Evolutionary conservation across 2,329 filamentous ascomycete species (phyloP).

Genomic region (Fonsecaea monophora): DNA sequence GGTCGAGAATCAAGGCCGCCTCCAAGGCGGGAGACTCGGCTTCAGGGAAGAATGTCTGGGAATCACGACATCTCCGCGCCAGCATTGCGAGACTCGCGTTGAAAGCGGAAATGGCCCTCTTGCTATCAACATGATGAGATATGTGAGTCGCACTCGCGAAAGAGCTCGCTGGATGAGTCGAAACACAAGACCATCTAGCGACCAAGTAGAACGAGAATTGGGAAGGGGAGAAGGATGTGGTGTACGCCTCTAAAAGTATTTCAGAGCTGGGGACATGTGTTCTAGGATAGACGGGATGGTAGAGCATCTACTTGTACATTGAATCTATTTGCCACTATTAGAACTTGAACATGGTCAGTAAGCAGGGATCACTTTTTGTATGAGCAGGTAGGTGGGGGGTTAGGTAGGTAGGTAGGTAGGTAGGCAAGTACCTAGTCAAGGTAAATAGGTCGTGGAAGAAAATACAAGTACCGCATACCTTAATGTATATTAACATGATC

Average conservation of each 20-base stretch:
- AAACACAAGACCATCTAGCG: neutral
- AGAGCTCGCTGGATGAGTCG: neutral
- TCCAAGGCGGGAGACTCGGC: neutral
- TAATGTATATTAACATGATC: too few species aligned
- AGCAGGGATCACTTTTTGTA: too few species aligned
- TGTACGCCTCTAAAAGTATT: neutral
- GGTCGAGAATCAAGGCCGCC: neutral
- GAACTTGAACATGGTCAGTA: neutral
- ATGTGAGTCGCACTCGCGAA: neutral
- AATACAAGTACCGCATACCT: too few species aligned
- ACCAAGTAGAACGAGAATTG: neutral
- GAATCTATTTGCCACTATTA: neutral
- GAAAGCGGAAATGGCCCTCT: neutral
- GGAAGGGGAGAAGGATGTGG: neutral
- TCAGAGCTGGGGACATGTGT: neutral
- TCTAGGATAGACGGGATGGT: neutral
- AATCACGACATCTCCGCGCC: neutral
- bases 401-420: too few species aligned
- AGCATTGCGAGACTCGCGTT: neutral
- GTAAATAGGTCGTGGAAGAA: too few species aligned
- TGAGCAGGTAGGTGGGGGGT: too few species aligned
- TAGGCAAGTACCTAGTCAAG: too few species aligned
- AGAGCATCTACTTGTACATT: neutral
- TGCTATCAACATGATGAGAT: neutral
- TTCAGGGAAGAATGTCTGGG: neutral